phyloP scores from a whole-genome alignment of 2,329 filamentous ascomycete species.

The Fusarium floridanum region DNA sequence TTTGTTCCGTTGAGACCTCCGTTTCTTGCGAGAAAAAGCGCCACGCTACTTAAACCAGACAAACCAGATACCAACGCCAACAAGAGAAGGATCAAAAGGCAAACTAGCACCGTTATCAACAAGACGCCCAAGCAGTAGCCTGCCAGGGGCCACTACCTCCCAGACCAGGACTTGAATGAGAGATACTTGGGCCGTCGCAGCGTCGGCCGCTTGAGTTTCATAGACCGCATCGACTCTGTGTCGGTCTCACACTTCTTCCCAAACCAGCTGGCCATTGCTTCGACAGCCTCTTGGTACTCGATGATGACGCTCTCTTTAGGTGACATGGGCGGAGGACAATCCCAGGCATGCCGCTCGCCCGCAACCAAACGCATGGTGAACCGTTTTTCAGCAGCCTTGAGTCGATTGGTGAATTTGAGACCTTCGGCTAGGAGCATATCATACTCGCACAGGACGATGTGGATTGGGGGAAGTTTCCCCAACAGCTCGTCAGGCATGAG shows the following conservation, averaged over 20 bases:
- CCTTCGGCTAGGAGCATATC: conserved; percentile 75
- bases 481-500: conserved; percentile 67
- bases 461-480: conserved; percentile 64
- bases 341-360: conserved; percentile 63
- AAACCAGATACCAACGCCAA: neutral
- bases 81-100: conserved; percentile 8
- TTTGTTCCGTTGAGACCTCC: neutral
- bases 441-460: conserved; percentile 73
- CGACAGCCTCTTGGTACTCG: conserved; percentile 61
- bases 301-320: conserved; percentile 59
- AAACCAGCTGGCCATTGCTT: conserved; percentile 58
- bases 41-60: conserved; percentile 23
- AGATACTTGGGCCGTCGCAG: conserved; percentile 51
- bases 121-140: neutral
- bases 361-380: conserved; percentile 59
- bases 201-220: conserved; percentile 49
- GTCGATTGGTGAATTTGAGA: conserved; percentile 70
- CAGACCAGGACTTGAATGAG: conserved; percentile 50
- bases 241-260: conserved; percentile 55
- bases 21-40: conserved; percentile 22
- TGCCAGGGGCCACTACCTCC: conserved; percentile 40
- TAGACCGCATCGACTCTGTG: conserved; percentile 51
- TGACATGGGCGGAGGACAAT: conserved; percentile 60
- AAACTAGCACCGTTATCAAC: neutral
- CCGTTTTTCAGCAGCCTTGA: conserved; percentile 55